These are phyloP conservation scores for Populus simonii DNA, from an alignment of 345 rosid genomes.

Conservation along the genomic window DNA sequence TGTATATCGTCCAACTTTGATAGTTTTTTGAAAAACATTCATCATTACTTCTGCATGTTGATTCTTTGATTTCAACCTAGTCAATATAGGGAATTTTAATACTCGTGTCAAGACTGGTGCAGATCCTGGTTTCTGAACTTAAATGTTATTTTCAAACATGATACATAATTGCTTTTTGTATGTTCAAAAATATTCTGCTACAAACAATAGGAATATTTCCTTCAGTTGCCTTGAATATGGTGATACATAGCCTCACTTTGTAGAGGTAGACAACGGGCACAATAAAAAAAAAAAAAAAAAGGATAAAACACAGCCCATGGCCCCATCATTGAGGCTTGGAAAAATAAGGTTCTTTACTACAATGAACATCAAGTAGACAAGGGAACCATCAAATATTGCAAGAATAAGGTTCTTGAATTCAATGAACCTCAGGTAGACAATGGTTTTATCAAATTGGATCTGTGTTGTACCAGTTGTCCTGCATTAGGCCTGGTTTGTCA, in stretches of 20 bases:
- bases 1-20: not conserved
- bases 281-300: too few species aligned
- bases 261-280: not conserved
- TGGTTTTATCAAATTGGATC: not conserved
- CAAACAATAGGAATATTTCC: not conserved
- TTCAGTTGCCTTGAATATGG: not conserved
- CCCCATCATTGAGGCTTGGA: not conserved
- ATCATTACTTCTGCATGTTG: not conserved
- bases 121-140: not conserved
- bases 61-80: conserved; percentile 3
- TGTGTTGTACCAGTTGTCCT: not conserved
- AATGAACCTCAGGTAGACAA: not conserved
- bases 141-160: not conserved
- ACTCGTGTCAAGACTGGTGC: conserved; percentile 1
- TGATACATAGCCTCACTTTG: not conserved
- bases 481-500: not conserved
- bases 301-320: not conserved
- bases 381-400: not conserved
- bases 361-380: not conserved
- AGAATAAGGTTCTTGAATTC: not conserved
- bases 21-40: not conserved
- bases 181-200: not conserved
- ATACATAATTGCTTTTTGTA: not conserved
- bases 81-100: not conserved
- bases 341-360: not conserved